Evolutionary conservation across 257 asterid species (phyloP), one percentile per base, ranked within the genome.

Genomic region (Solanum microdontum): DNA sequence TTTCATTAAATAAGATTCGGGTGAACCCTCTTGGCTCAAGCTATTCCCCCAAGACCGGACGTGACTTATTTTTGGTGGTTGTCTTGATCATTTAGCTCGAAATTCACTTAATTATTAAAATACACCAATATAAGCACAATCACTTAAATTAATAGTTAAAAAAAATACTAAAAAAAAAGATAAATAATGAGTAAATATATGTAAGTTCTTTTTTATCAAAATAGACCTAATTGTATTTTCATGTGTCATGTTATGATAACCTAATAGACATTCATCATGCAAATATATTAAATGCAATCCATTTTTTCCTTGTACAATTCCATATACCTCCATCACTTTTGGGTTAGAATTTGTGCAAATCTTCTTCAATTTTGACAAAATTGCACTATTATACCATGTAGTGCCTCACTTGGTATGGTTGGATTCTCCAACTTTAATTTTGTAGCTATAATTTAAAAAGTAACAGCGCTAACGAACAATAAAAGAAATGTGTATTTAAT

Each of bases 401-500:
- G 34, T 13, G 60, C 32, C 1, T 76, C 83, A 76, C 83, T 76
- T 76, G 23, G 60, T 37, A 76, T 76, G 60, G 10, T n/a, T 76
- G 23, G 12, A 76, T 39, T 32, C 8, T 72, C 26, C 11, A 33
- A 72, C 45, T 19, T 17, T 4, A 15, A 8, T 28, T 69, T 70
- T 72, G 15, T 66, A 66, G 23, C 37, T 28, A 8, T 3, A 69
- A 69, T 12, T 43, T 43, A 0, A n/a, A 10, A 10, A 64, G 4
- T n/a, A 26, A 13, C 3, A 13, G 11, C 37, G 11, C n/a, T 69
- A 69, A 3, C n/a, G 0, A 28, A 69, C 6, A 0, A 68, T 1
- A 68, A 28, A 68, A 28, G 1, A 5, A 13, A 28, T 13, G 5
- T 3, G 4, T 1, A 6, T 68, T 11, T 28, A 5, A 1, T 21